These are phyloP conservation scores for Candida chauliodis DNA, from an alignment of 805 yeast species.

Conservation along the genomic window DNA sequence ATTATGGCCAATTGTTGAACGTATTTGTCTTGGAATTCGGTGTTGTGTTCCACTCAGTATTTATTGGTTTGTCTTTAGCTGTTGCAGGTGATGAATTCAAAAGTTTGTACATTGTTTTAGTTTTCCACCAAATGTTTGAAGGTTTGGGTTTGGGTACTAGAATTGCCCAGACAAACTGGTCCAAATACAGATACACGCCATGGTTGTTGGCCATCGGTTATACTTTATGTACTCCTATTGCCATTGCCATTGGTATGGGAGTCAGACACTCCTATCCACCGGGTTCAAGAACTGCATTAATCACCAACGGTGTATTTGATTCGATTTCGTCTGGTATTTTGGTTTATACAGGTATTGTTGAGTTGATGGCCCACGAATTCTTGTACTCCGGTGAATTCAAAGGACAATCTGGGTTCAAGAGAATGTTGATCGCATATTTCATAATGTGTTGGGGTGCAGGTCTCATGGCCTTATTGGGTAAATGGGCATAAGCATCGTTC, in stretches of 20 bases:
- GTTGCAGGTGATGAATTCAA: conserved; percentile 75
- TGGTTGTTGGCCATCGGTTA: conserved; percentile 53
- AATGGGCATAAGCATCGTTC: conserved; percentile 36
- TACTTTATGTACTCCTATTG: conserved; percentile 64
- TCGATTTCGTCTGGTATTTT: conserved; percentile 76
- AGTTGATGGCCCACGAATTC: conserved; percentile 76
- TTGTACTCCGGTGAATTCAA: conserved; percentile 60
- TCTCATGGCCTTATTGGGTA: conserved; percentile 72
- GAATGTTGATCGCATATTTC: conserved; percentile 49
- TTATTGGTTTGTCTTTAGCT: conserved; percentile 74
- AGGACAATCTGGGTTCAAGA: conserved; percentile 51
- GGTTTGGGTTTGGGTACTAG: conserved; percentile 84
- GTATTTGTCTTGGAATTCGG: conserved; percentile 68
- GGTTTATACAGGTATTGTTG: conserved; percentile 74
- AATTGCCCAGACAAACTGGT: conserved; percentile 38
- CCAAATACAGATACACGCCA: conserved; percentile 46
- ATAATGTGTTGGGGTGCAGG: conserved; percentile 68
- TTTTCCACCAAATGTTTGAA: conserved; percentile 79
- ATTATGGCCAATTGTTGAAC: conserved; percentile 50
- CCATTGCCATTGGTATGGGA: conserved; percentile 76
- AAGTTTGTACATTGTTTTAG: conserved; percentile 64
- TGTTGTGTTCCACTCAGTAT: conserved; percentile 76
- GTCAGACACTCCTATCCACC: conserved; percentile 62
- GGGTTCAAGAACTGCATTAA: conserved; percentile 53
- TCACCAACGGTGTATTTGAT: conserved; percentile 71